Base-by-base conservation (phyloP, 108 stramenopile genomes). In the Stephanodiscus minutulus region DNA sequence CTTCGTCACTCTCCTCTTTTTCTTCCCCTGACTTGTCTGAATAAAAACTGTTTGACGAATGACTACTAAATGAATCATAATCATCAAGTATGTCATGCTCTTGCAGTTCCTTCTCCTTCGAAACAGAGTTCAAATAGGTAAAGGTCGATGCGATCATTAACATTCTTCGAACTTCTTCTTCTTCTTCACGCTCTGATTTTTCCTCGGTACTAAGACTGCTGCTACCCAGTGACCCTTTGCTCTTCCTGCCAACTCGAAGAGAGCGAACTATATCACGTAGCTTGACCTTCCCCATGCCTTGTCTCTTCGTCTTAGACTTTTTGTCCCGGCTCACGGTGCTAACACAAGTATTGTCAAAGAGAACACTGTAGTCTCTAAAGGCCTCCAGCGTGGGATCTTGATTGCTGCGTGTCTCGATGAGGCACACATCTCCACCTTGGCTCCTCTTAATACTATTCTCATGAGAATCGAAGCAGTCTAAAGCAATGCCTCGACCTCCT, bases 111-210 rank as follows among this genome's bases (percentile, higher is more conserved):
- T 36, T 60, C 36, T 21, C 35, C 33, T 18, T n/a, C 12, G 35
- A n/a, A 15, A 39, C 36, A 10, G 37, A 6, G 21, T 60, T 35
- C 39, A 60, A 20, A n/a, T 36, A 21, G 11, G 17, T n/a, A 35
- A 60, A 60, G 18, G 59, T 41, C 0, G 59, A 60, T 17, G 59
- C 59, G 43, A 60, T 60, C 7, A 7, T 41, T 35, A 60, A 35
- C 4, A 60, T 3, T 0, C 21, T 37, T 35, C 29, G 37, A 39
- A 60, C 21, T 39, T 60, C 59, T 60, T 18, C 59, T 60, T 18
- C n/a, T 18, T 39, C 59, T 35, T 60, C 59, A 18, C 20, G 13
- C 37, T 60, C 59, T 60, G 18, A 7, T 9, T 60, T 18, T 9
- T 35, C 52, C 1, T 27, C 52, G 22, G 10, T 53, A 27, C 10